Conservation (phyloP, 2,329 filamentous ascomycete species). For the Ophiocordyceps polyrhachis-furcata region DNA sequence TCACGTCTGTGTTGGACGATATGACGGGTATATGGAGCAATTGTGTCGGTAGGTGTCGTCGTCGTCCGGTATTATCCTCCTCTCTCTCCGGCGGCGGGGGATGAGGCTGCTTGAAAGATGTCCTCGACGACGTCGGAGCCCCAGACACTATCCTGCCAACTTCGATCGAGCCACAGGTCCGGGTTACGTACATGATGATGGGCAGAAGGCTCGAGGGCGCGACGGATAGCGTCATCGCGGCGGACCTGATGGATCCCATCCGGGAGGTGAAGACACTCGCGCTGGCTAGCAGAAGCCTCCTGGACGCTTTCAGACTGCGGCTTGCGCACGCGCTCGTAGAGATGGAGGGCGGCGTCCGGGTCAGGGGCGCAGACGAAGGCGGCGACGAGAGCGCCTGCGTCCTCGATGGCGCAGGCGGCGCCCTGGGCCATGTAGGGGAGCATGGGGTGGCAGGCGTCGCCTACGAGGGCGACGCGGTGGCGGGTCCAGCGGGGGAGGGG, state of each 20-base stretch:
- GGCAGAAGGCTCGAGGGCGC: conserved; percentile 1
- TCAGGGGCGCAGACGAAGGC: conserved; percentile 8
- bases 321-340: conserved; percentile 1
- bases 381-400: conserved; percentile 36
- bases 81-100: too few species aligned
- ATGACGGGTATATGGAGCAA: too few species aligned
- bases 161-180: conserved; percentile 10
- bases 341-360: conserved; percentile 1
- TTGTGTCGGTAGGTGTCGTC: too few species aligned
- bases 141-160: conserved; percentile 13
- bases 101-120: conserved; percentile 1
- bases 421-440: conserved; percentile 50
- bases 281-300: conserved; percentile 4
- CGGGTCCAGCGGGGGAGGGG: conserved; percentile 44
- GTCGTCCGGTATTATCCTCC: too few species aligned
- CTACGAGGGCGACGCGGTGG: conserved; percentile 34
- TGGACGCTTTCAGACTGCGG: conserved; percentile 4
- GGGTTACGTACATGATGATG: conserved; percentile 4
- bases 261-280: conserved; percentile 5
- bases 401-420: conserved; percentile 50
- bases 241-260: conserved; percentile 5
- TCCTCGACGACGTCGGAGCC: conserved; percentile 13
- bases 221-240: conserved; percentile 6
- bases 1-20: background rate
- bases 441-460: conserved; percentile 49